Conservation (phyloP, 2,329 filamentous ascomycete genomes). For the Xenosphaeropsis pyriputrescens region DNA sequence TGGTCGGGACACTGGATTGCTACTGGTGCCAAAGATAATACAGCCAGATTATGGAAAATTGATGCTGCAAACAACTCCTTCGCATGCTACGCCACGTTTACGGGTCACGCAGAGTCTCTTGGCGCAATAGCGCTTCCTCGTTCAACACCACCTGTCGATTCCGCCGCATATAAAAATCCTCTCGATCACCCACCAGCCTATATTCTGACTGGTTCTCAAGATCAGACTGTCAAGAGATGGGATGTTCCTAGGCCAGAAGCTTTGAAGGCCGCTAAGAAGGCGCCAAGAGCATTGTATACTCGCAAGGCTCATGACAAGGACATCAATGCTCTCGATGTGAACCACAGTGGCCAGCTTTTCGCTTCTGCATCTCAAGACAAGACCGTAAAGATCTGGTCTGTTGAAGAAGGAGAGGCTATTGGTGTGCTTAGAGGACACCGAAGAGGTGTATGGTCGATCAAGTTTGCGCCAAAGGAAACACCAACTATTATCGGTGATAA, state of each 20-base stretch:
- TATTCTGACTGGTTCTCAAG: conserved; percentile 83
- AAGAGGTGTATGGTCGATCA: conserved; percentile 89
- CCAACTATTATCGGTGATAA: conserved; percentile 60
- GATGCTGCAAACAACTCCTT: conserved; percentile 64
- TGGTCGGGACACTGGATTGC: conserved; percentile 97
- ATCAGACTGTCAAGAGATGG: conserved; percentile 92
- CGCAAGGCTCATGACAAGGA: conserved; percentile 97
- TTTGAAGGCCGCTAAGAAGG: conserved; percentile 29
- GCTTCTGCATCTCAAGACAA: conserved; percentile 94
- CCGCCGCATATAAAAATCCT: conserved; percentile 57
- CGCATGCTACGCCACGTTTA: conserved; percentile 67
- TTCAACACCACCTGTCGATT: conserved; percentile 48
- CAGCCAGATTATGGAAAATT: conserved; percentile 77
- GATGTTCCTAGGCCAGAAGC: conserved; percentile 50
- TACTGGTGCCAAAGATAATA: conserved; percentile 94
- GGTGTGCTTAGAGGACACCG: conserved; percentile 88
- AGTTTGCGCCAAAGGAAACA: conserved; percentile 69
- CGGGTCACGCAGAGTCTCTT: conserved; percentile 86
- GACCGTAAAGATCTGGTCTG: conserved; percentile 92
- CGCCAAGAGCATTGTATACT: conserved; percentile 61
- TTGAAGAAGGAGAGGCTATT: conserved; percentile 76
- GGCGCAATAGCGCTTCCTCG: conserved; percentile 79
- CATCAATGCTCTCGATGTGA: conserved; percentile 86
- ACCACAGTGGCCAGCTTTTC: conserved; percentile 62
- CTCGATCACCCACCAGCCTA: conserved; percentile 70